Evolutionary conservation across 257 asterid species (phyloP).

Genomic region (Phtheirospermum japonicum): DNA sequence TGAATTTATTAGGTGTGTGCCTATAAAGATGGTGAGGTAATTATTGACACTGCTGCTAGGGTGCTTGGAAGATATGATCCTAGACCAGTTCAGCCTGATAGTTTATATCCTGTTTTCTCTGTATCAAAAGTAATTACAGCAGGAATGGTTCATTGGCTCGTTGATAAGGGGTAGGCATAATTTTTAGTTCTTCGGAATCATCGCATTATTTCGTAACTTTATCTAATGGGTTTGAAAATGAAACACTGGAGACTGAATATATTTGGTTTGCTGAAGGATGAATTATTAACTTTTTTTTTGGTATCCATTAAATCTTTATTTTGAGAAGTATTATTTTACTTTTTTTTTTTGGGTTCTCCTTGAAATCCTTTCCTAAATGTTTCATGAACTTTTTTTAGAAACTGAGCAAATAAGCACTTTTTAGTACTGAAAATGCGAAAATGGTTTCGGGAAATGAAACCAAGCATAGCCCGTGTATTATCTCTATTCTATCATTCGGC

Average conservation of each 20-base stretch:
- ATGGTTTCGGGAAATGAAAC: too few relatives aligned
- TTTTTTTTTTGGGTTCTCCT: not conserved
- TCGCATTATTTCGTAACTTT: too few relatives aligned
- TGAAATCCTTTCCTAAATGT: too few relatives aligned
- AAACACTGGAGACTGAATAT: constrained; percentile 6
- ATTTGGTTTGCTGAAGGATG: constrained; percentile 18
- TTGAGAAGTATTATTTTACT: not conserved
- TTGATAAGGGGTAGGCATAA: constrained; percentile 72
- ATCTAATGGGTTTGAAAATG: not conserved
- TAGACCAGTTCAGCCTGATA: constrained; percentile 96
- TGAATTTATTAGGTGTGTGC: constrained; percentile 75
- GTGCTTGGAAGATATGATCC: constrained; percentile 97
- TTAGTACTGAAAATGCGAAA: too few relatives aligned
- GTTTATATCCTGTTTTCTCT: constrained; percentile 91
- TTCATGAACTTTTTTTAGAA: too few relatives aligned
- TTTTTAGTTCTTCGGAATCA: constrained; percentile 15
- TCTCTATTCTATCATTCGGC: too few relatives aligned
- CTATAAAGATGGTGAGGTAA: constrained; percentile 93
- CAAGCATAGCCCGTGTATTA: too few relatives aligned
- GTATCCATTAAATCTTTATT: not conserved
- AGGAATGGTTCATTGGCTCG: constrained; percentile 95
- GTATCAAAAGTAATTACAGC: constrained; percentile 90
- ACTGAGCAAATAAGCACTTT: too few relatives aligned
- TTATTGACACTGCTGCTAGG: constrained; percentile 97
- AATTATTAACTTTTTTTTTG: constrained; percentile 1